Conservation (phyloP, 495 filamentous ascomycete species). For the Annulohypoxylon bovei region DNA sequence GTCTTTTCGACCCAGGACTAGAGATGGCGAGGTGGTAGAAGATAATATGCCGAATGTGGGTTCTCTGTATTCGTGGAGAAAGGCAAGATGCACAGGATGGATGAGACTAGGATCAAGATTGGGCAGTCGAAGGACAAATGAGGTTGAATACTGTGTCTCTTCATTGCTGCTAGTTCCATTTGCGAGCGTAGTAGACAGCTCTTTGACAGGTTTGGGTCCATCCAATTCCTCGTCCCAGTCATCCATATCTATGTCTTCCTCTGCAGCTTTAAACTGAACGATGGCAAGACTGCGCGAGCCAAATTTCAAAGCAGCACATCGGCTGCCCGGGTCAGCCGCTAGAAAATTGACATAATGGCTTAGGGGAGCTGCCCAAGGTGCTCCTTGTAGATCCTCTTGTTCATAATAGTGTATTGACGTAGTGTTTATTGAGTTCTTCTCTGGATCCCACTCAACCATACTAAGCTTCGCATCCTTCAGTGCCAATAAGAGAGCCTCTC, state of each 20-base stretch:
- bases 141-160: conserved; percentile 85
- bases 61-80: conserved; percentile 96
- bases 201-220: conserved; percentile 60
- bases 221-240: conserved; percentile 86
- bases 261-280: conserved; percentile 88
- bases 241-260: conserved; percentile 88
- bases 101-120: conserved; percentile 85
- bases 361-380: conserved; percentile 77
- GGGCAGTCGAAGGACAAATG: conserved; percentile 87
- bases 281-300: conserved; percentile 89
- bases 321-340: conserved; percentile 87
- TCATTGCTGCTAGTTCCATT: conserved; percentile 66
- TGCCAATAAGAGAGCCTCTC: conserved; percentile 83
- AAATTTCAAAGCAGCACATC: conserved; percentile 94
- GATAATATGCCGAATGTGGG: conserved; percentile 96
- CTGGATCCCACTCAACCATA: conserved; percentile 93
- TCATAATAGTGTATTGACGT: conserved; percentile 98
- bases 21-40: conserved; percentile 73
- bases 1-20: conserved; percentile 84
- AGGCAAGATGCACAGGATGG: conserved; percentile 89
- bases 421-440: conserved; percentile 77
- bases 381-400: conserved; percentile 81
- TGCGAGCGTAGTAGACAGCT: conserved; percentile 52
- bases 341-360: conserved; percentile 78
- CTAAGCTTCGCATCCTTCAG: conserved; percentile 91